phyloP scores from a whole-genome alignment of 1,139 yeast genomes.

The Taphrina flavorubra region DNA sequence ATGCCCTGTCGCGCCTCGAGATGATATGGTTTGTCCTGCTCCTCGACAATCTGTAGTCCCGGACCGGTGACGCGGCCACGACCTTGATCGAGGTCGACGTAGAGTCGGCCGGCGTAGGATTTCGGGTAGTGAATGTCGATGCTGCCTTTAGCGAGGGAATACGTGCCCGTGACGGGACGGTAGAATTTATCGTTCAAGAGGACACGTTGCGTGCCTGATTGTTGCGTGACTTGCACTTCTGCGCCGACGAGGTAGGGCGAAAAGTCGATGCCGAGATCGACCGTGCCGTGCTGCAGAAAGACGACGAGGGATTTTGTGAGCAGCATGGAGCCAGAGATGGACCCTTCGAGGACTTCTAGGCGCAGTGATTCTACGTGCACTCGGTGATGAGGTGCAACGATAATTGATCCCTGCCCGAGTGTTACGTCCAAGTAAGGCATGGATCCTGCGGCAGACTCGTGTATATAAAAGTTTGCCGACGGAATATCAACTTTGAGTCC shows the following conservation, averaged over 20 bases:
- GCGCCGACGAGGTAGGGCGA: conserved; percentile 34
- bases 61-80: conserved; percentile 5
- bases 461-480: conserved; percentile 21
- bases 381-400: conserved; percentile 20
- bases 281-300: conserved; percentile 12
- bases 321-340: conserved; percentile 15
- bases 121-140: conserved; percentile 18
- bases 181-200: conserved; percentile 23
- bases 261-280: conserved; percentile 27
- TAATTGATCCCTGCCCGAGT: conserved; percentile 17
- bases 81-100: conserved; percentile 13
- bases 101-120: conserved; percentile 19
- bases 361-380: conserved; percentile 17
- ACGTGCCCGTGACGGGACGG: conserved; percentile 28
- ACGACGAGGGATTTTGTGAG: conserved; percentile 19
- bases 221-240: conserved; percentile 15
- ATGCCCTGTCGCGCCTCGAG: conserved; percentile 18
- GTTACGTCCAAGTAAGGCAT: conserved; percentile 19
- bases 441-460: conserved; percentile 24
- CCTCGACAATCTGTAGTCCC: conserved; percentile 3
- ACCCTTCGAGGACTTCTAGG: conserved; percentile 11
- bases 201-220: conserved; percentile 11
- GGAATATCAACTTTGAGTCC: conserved; percentile 23
- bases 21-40: not conserved
- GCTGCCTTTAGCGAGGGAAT: conserved; percentile 10